Evolutionary conservation across 1,139 yeast species (phyloP), one percentile per base, ranked within the genome.

Genomic region (Wickerhamomyces sp.): DNA sequence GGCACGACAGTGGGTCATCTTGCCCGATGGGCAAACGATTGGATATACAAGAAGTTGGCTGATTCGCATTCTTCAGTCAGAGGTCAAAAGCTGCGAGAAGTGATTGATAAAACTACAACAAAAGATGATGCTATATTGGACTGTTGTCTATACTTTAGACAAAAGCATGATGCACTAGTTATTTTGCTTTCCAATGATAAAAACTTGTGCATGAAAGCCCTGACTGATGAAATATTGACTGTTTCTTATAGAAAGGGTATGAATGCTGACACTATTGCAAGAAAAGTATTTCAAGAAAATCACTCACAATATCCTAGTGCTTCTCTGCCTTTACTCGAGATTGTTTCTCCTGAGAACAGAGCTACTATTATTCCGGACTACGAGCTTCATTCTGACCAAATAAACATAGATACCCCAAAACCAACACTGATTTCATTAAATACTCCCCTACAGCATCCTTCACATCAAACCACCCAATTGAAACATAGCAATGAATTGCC

Each of bases 81-180:
- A 34, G 95, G 89, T 0, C 97, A 90, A 56, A 76, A 71, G 47
- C 41, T 73, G 28, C 63, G 66, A 21, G 87, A 89, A 54, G 62
- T 67, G 29, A 42, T 80, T 51, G 77, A 64, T 44, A 48, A 52
- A 37, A 38, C 56, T 7, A 58, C 78, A 1, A 46, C 45, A 0
- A 82, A 85, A 41, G 97, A 90, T 58, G 95, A 89, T 52, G 74
- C 95, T 0, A 89, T 90, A 45, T 61, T 89, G 28, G 97, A 90
- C 60, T 88, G 96, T 56, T 84, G 95, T 52, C 54, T 83, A 22
- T 89, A 72, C 55, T 79, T 81, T 44, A 70, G 74, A 45, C 60
- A 68, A 18, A 56, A 58, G 20, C 48, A 54, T 18, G 57, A 70
- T 13, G 45, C 70, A 32, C 64, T 87, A 37, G 82, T 82, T 5